A percentile compares a stretch with the other conserved stretches of the same genome.
Evolutionary conservation across 2,329 filamentous ascomycete species (phyloP).

Genomic region (Exophiala dermatitidis): DNA sequence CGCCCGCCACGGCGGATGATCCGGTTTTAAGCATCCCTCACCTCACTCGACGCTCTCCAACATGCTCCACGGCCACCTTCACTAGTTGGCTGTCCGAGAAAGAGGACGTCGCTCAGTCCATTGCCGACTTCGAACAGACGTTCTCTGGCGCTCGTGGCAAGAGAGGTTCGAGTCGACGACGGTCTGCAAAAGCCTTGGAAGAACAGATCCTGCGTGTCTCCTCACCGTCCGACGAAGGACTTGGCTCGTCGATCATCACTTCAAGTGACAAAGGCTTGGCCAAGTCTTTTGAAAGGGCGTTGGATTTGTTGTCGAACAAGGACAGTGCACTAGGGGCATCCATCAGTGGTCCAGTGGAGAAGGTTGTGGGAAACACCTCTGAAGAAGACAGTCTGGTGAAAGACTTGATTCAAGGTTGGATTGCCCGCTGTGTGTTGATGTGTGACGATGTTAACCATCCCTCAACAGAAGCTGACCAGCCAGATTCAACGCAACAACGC

Average conservation of each 20-base stretch:
- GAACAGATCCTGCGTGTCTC: slow-evolving; percentile 43
- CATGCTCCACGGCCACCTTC: slow-evolving; percentile 36
- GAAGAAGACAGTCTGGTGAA: slow-evolving; percentile 23
- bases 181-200: slow-evolving; percentile 21
- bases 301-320: slow-evolving; percentile 35
- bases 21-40: slow-evolving; percentile 40
- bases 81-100: slow-evolving; percentile 50
- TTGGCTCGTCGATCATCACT: slow-evolving; percentile 72
- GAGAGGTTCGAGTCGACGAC: slow-evolving; percentile 31
- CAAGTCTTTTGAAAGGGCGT: slow-evolving; percentile 34
- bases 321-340: slow-evolving; percentile 24
- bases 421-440: slow-evolving; percentile 27
- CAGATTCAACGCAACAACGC: slow-evolving; percentile 17
- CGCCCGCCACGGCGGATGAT: slow-evolving; percentile 37
- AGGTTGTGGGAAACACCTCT: slow-evolving; percentile 27
- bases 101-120: slow-evolving; percentile 63
- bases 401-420: slow-evolving; percentile 28
- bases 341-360: slow-evolving; percentile 24
- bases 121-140: slow-evolving; percentile 60
- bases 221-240: slow-evolving; percentile 71
- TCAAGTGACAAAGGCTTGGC: slow-evolving; percentile 39
- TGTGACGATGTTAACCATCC: slow-evolving; percentile 24
- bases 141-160: slow-evolving; percentile 42
- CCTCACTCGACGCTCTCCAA: slow-evolving; percentile 60
- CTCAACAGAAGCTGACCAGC: slow-evolving; percentile 25